Conservation (phyloP, 345 rosid genomes). For the Gossypium turneri region DNA sequence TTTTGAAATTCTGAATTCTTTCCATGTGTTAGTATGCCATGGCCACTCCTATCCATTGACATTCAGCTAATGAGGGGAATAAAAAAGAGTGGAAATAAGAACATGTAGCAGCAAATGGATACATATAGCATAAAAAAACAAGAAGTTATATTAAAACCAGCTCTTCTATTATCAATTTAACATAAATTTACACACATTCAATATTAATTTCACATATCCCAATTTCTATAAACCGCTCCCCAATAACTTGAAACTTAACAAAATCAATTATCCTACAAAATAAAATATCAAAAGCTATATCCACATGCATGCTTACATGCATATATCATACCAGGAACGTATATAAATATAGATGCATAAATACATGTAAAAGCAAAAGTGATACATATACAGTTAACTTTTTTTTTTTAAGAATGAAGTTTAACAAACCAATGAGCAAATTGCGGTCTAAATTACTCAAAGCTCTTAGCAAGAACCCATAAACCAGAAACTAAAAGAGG, state of each 20-base stretch:
- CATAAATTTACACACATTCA: neutral
- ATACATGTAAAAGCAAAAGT: neutral
- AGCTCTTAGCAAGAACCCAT: neutral
- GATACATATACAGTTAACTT: neutral
- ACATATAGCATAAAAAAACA: neutral
- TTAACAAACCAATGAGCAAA: neutral
- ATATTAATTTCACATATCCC: neutral
- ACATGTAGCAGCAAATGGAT: neutral
- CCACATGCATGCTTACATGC: neutral
- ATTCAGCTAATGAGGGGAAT: neutral
- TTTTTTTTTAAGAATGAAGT: neutral
- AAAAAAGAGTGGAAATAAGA: neutral
- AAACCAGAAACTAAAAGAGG: neutral
- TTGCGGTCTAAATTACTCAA: neutral
- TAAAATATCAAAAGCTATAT: neutral
- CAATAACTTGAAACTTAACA: neutral
- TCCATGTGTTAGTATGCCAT: slow-evolving; percentile 8
- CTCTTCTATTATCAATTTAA: neutral
- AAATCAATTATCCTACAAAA: neutral
- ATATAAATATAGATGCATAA: too few relatives aligned
- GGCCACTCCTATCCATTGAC: slow-evolving; percentile 23
- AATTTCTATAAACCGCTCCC: neutral
- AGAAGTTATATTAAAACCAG: neutral
- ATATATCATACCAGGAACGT: neutral
- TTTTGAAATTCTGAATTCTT: too few relatives aligned